Evolutionary conservation across 1,284 basidiomycete species (phyloP).

Genomic region (Ceratobasidium sp.): DNA sequence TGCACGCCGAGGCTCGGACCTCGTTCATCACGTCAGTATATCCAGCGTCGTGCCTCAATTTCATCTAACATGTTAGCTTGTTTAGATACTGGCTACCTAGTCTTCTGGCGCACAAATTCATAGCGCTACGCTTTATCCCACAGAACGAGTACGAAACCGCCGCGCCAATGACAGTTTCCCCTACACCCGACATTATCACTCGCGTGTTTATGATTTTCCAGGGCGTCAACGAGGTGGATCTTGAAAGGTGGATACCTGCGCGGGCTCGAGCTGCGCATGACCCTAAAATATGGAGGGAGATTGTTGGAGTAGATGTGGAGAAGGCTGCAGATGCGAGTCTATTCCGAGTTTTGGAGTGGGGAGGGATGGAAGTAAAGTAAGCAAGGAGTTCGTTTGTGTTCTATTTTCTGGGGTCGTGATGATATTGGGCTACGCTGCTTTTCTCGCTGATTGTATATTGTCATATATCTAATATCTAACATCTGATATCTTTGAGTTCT

Average conservation of each 20-base stretch:
- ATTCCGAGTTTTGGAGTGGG: conserved; percentile 57
- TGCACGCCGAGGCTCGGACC: conserved; percentile 58
- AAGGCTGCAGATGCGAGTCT: conserved; percentile 46
- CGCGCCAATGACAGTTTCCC: conserved; percentile 56
- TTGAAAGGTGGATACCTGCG: conserved; percentile 49
- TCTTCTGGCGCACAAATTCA: conserved; percentile 54
- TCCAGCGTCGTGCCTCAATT: conserved; percentile 52
- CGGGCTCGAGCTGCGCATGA: conserved; percentile 44
- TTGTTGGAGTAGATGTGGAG: conserved; percentile 51
- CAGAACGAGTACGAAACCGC: conserved; percentile 58
- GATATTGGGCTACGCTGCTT: too few relatives aligned
- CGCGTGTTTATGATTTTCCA: conserved; percentile 63
- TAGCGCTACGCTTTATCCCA: conserved; percentile 61
- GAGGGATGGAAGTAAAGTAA: conserved; percentile 54
- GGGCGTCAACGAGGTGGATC: conserved; percentile 52
- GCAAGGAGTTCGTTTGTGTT: not conserved
- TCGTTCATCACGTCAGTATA: conserved; percentile 59
- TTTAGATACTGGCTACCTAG: conserved; percentile 57
- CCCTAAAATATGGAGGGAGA: conserved; percentile 46
- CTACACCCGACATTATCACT: conserved; percentile 58
- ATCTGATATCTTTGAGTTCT: too few relatives aligned
- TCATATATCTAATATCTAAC: too few relatives aligned
- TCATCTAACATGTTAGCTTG: conserved; percentile 53
- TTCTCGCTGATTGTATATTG: not conserved
- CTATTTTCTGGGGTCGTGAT: not conserved